A percentile compares a stretch with the other conserved stretches of the same genome.
These are phyloP conservation scores for Suhomyces sp. DNA, from an alignment of 805 yeast species.

Conservation along the genomic window DNA sequence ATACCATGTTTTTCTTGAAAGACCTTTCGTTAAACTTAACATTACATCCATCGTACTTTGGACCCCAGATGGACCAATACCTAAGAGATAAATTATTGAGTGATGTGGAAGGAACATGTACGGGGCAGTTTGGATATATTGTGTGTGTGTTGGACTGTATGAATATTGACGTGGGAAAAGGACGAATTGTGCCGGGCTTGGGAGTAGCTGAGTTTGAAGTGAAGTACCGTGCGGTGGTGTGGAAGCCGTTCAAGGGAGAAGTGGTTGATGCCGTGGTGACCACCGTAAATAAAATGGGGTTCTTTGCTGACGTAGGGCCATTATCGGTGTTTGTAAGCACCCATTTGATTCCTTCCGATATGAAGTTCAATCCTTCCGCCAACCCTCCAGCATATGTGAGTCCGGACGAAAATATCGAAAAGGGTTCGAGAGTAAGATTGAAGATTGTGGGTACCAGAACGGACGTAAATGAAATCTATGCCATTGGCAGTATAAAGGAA, in stretches of 20 bases:
- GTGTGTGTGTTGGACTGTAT: conserved; percentile 93
- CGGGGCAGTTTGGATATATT: conserved; percentile 97
- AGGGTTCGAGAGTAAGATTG: conserved; percentile 89
- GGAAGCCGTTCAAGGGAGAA: conserved; percentile 98
- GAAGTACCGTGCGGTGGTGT: conserved; percentile 92
- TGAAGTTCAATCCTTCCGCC: conserved; percentile 90
- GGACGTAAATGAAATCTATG: conserved; percentile 95
- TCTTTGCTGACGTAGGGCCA: conserved; percentile 98
- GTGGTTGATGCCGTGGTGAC: conserved; percentile 97
- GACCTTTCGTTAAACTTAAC: conserved; percentile 90
- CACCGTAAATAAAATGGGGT: conserved; percentile 90
- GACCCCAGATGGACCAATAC: conserved; percentile 95
- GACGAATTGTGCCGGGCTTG: conserved; percentile 82
- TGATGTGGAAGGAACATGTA: conserved; percentile 98
- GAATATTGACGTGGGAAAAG: conserved; percentile 93
- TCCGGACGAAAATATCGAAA: conserved; percentile 91
- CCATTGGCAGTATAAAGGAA: conserved; percentile 96
- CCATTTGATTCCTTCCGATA: conserved; percentile 90
- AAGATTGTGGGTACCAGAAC: conserved; percentile 97
- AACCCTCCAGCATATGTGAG: conserved; percentile 98
- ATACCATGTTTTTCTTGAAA: conserved; percentile 50
- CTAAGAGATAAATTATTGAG: conserved; percentile 84
- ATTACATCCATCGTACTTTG: conserved; percentile 95
- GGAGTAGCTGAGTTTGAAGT: conserved; percentile 97
- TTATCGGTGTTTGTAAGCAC: conserved; percentile 91